Evolutionary conservation across 2,329 filamentous ascomycete genomes (phyloP).

Genomic region (Trichoderma cornu-damae): DNA sequence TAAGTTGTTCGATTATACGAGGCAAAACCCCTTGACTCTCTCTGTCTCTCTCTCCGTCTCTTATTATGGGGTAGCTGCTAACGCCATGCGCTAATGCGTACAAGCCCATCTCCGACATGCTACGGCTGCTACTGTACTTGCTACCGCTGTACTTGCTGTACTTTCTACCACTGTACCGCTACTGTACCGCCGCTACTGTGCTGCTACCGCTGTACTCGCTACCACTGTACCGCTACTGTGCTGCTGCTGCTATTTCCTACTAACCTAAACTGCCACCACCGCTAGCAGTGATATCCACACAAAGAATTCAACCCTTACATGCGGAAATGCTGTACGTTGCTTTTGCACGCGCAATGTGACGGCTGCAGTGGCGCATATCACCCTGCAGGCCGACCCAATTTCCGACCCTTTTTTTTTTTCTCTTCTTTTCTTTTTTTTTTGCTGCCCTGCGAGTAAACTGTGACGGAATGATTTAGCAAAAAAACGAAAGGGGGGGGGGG

Average conservation of each 20-base stretch:
- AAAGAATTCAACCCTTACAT: too few relatives aligned
- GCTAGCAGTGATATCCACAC: too few relatives aligned
- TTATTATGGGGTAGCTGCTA: too few relatives aligned
- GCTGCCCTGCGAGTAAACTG: neutral
- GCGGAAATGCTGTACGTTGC: neutral
- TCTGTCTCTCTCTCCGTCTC: neutral
- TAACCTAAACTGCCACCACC: too few relatives aligned
- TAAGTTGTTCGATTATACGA: neutral
- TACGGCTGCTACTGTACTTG: neutral
- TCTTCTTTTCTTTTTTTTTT: neutral
- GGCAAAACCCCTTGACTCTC: too few relatives aligned
- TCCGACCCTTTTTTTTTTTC: neutral
- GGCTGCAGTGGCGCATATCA: conserved; percentile 5
- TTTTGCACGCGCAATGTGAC: neutral
- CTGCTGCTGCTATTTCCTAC: too few relatives aligned
- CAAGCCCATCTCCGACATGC: neutral
- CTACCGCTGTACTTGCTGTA: neutral
- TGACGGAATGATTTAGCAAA: neutral
- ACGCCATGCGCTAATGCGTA: neutral
- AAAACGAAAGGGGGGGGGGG: neutral
- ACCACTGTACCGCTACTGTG: too few relatives aligned
- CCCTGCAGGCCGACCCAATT: neutral
- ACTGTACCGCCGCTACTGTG: too few relatives aligned
- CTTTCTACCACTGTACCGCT: too few relatives aligned
- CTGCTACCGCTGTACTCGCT: too few relatives aligned